Conservation (phyloP, 2,329 filamentous ascomycete species). For the Eutypella sp. region DNA sequence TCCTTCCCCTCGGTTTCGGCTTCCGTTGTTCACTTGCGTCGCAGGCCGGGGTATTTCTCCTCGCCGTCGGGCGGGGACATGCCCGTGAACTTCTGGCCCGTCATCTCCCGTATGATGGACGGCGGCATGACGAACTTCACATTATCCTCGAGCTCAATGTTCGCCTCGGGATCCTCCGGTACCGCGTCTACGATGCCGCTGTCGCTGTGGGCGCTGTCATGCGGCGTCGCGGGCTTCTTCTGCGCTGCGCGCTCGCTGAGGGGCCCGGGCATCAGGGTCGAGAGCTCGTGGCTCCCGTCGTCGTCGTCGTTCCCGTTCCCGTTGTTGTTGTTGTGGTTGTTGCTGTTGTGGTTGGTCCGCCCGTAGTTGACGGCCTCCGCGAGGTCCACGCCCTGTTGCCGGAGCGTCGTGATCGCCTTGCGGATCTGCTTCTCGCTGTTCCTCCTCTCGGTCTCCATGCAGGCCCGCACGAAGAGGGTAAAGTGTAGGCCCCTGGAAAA, state of each 20-base stretch:
- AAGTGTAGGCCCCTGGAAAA: background rate
- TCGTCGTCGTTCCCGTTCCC: no score
- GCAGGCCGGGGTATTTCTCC: background rate
- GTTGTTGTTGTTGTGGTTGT: no score
- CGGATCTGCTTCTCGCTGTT: slow-evolving; percentile 1
- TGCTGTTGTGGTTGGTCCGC: background rate
- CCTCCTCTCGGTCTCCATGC: background rate
- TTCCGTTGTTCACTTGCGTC: background rate
- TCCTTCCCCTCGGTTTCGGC: background rate
- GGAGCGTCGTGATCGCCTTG: background rate
- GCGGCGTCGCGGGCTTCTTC: no score
- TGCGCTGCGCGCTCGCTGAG: background rate
- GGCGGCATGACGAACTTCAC: background rate
- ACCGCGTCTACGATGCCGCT: background rate
- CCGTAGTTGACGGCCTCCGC: no score
- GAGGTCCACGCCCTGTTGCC: background rate
- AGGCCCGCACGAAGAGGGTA: background rate
- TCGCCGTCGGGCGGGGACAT: background rate
- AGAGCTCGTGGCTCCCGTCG: background rate
- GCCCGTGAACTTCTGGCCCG: background rate
- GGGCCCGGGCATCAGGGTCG: background rate
- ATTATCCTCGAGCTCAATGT: background rate
- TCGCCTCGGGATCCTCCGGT: background rate
- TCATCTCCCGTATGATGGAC: background rate
- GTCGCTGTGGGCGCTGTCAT: no score